Evolutionary conservation across 2,329 filamentous ascomycete genomes (phyloP).

Genomic region (Simplicillium aogashimaense): DNA sequence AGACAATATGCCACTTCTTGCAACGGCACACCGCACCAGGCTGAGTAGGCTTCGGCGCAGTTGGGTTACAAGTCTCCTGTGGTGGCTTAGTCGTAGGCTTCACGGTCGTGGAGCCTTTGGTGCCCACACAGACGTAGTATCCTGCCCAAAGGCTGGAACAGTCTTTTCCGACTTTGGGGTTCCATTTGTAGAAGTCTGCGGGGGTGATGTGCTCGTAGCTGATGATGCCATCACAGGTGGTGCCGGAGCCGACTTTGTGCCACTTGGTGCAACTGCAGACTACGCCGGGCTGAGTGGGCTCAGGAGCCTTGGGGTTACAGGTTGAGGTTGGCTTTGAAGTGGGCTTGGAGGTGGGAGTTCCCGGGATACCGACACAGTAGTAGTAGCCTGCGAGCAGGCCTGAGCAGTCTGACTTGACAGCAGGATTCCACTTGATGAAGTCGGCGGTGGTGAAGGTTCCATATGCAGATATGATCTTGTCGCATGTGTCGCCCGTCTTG

Average conservation of each 20-base stretch:
- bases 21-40: not conserved
- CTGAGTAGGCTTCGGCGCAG: not conserved
- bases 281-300: not conserved
- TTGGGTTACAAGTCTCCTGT: not conserved
- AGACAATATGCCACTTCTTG: not conserved
- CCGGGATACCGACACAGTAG: conserved; percentile 3
- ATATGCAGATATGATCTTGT: conserved; percentile 5
- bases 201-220: not conserved
- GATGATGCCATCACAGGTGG: not conserved
- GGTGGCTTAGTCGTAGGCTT: not conserved
- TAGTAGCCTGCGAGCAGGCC: conserved; percentile 5
- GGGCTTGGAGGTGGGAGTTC: not conserved
- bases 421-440: conserved; percentile 5
- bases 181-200: conserved; percentile 4
- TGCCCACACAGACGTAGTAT: conserved; percentile 6
- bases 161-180: conserved; percentile 5
- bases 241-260: not conserved
- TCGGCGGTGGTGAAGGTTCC: conserved; percentile 5
- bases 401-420: conserved; percentile 3
- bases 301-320: not conserved
- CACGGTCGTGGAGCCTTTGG: not conserved
- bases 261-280: not conserved
- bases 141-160: conserved; percentile 7
- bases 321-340: too few relatives aligned
- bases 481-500: conserved; percentile 8